These are phyloP conservation scores for Phaeosphaeria sp. DNA, from an alignment of 2,329 filamentous ascomycete species.

Conservation along the genomic window DNA sequence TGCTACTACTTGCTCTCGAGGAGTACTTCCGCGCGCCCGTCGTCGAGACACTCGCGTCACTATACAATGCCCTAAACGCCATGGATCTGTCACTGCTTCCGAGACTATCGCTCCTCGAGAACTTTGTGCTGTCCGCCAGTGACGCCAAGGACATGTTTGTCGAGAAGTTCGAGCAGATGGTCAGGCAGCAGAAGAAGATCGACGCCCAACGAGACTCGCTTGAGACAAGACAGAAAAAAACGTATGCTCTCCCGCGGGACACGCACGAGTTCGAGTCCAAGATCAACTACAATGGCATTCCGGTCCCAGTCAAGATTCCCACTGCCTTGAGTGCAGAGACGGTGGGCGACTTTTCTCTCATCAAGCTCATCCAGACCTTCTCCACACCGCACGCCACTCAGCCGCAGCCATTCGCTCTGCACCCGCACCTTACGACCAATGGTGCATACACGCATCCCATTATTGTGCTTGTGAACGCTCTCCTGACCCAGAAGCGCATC, in stretches of 20 bases:
- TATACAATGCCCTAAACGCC: constrained; percentile 91
- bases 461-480: constrained; percentile 90
- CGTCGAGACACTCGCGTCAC: constrained; percentile 82
- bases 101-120: constrained; percentile 80
- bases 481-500: constrained; percentile 94
- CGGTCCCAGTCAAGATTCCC: constrained; percentile 95
- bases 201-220: constrained; percentile 54
- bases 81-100: constrained; percentile 98
- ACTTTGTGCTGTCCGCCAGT: constrained; percentile 84
- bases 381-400: constrained; percentile 81
- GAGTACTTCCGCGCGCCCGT: constrained; percentile 96
- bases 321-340: constrained; percentile 93
- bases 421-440: constrained; percentile 92
- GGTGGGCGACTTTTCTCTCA: constrained; percentile 94
- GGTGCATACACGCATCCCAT: constrained; percentile 91
- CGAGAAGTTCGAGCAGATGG: constrained; percentile 96
- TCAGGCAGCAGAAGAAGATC: constrained; percentile 78
- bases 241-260: constrained; percentile 83
- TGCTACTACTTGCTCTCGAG: constrained; percentile 88
- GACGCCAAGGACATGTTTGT: constrained; percentile 96
- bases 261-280: constrained; percentile 98
- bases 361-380: constrained; percentile 97
- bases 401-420: constrained; percentile 82
- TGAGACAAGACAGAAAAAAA: constrained; percentile 59
- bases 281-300: constrained; percentile 94